Conservation (phyloP, 306 rosid species). For the Luffa acutangula region DNA sequence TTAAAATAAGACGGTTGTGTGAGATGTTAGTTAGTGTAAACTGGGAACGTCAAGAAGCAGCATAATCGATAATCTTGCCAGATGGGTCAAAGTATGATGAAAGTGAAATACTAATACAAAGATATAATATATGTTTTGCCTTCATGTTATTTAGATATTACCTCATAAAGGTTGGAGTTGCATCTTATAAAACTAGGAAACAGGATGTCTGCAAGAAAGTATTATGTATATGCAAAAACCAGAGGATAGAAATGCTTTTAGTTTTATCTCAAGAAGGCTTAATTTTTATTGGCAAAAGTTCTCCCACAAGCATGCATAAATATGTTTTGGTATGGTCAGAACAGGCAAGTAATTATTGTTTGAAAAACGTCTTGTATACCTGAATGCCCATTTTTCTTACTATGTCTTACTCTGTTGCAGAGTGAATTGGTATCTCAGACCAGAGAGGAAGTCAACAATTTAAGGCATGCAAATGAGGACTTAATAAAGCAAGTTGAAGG, state of each 20-base stretch:
- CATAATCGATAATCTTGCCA: background rate
- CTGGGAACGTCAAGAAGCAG: background rate
- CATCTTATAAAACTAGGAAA: background rate
- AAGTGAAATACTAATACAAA: background rate
- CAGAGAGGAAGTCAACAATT: conserved; percentile 50
- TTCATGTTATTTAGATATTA: background rate
- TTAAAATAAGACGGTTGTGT: background rate
- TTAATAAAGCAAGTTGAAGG: conserved; percentile 94
- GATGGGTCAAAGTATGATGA: background rate
- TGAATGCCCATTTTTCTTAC: background rate
- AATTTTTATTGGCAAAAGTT: background rate
- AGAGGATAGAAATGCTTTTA: background rate
- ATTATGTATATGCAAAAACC: background rate
- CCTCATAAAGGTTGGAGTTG: background rate
- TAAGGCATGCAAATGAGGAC: conserved; percentile 86
- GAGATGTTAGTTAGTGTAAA: background rate
- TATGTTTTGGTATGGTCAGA: background rate
- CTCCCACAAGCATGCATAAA: background rate
- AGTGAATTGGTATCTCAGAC: conserved; percentile 65
- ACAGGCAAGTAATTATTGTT: background rate
- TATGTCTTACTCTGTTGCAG: conserved; percentile 26
- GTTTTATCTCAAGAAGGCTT: background rate
- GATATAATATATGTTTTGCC: background rate
- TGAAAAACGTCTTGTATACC: background rate
- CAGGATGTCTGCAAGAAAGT: background rate